phyloP scores from a whole-genome alignment of 345 rosid species.

The Eucalyptus pumila region DNA sequence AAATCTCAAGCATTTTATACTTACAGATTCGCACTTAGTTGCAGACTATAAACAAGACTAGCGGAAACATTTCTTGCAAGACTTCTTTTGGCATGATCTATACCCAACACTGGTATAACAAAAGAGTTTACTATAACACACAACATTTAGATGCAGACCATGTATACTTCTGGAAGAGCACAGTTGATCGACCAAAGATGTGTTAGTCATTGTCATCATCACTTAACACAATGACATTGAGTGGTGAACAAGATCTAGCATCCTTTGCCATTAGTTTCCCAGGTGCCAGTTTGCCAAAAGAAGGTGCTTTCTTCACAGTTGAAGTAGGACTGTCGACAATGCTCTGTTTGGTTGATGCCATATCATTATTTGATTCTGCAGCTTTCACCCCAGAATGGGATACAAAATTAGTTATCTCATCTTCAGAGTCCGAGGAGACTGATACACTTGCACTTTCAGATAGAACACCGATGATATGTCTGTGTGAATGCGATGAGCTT shows the following conservation, averaged over 20 bases:
- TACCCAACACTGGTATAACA: background rate
- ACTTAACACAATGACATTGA: background rate
- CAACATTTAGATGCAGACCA: background rate
- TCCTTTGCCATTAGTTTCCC: background rate
- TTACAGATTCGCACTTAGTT: background rate
- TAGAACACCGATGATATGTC: background rate
- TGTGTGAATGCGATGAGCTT: background rate
- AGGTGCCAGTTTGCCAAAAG: background rate
- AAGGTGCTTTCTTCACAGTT: background rate
- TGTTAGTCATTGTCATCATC: background rate
- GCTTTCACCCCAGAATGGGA: background rate
- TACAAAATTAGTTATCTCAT: background rate
- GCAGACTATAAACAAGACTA: background rate
- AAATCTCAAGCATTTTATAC: background rate
- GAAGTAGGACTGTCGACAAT: background rate
- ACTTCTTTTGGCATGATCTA: background rate
- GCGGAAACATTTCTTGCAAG: background rate
- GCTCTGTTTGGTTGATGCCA: background rate
- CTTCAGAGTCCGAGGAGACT: conserved; percentile 20
- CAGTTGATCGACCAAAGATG: background rate
- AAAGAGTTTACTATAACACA: background rate
- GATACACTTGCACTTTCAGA: conserved; percentile 12
- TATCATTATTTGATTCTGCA: background rate
- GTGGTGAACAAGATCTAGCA: background rate
- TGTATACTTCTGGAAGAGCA: background rate